phyloP scores from a whole-genome alignment of 2,329 filamentous ascomycete species.

The Clarireedia hainanense region DNA sequence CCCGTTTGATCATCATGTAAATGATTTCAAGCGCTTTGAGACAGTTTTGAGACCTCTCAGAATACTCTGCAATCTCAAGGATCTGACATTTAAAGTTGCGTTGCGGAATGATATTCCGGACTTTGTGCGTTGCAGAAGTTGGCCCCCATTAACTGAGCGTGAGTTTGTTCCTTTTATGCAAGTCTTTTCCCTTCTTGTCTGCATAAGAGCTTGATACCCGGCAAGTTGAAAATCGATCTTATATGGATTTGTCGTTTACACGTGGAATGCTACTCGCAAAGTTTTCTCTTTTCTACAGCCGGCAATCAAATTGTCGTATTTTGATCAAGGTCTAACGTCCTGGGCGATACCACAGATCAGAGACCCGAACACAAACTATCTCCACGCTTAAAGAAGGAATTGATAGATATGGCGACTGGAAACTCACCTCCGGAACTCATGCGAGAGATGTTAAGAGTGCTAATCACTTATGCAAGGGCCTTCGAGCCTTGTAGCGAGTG shows the following conservation, averaged over 20 bases:
- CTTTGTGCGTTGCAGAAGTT: not conserved
- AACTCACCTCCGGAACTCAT: not conserved
- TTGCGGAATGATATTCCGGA: not conserved
- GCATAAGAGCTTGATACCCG: no score
- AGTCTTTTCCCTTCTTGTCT: no score
- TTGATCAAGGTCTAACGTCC: no score
- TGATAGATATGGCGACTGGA: not conserved
- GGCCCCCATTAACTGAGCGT: not conserved
- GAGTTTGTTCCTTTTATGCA: no score
- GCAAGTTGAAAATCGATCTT: no score
- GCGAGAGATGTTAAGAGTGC: constrained; percentile 1
- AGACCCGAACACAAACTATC: not conserved
- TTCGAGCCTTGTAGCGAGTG: constrained; percentile 8
- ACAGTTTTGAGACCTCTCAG: not conserved
- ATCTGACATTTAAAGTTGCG: not conserved
- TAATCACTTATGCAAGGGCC: constrained; percentile 4
- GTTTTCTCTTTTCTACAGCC: not conserved
- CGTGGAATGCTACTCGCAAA: not conserved
- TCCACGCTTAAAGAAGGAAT: not conserved
- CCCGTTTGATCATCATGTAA: no score
- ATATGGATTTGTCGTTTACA: no score
- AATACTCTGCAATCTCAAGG: not conserved
- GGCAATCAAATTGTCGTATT: no score
- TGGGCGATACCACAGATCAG: no score
- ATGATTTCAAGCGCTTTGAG: not conserved